These are phyloP conservation scores for Populus hybrid DNA, from an alignment of 441 rosid species.

Conservation along the genomic window DNA sequence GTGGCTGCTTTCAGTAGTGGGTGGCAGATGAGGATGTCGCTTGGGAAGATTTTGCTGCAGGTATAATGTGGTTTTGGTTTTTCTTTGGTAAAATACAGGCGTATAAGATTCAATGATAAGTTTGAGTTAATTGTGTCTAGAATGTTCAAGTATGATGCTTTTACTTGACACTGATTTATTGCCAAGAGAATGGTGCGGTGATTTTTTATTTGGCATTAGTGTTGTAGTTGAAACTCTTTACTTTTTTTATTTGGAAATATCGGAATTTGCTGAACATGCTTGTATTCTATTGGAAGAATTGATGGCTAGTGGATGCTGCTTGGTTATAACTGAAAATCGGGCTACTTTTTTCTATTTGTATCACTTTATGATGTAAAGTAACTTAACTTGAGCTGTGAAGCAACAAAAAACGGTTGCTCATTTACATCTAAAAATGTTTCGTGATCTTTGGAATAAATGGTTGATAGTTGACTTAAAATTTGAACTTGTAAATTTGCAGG, in stretches of 20 bases:
- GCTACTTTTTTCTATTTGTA: not conserved
- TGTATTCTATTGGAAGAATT: constrained; percentile 1
- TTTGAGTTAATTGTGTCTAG: too few relatives aligned
- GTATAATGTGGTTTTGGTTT: constrained; percentile 28
- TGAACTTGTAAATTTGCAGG: constrained; percentile 36
- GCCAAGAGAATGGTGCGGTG: not conserved
- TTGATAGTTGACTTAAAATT: constrained; percentile 14
- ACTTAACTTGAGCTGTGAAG: not conserved
- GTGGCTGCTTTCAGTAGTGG: constrained; percentile 93
- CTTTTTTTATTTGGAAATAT: too few relatives aligned
- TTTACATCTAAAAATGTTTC: not conserved
- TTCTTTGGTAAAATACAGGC: not conserved
- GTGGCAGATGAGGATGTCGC: constrained; percentile 99
- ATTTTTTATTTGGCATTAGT: not conserved
- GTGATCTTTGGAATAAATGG: not conserved
- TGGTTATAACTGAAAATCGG: not conserved
- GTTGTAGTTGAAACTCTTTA: too few relatives aligned
- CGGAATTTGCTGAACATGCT: not conserved
- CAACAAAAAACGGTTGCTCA: not conserved
- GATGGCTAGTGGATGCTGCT: not conserved
- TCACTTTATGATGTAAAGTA: not conserved
- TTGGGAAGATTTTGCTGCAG: constrained; percentile 95
- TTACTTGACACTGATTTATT: not conserved
- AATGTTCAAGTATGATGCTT: not conserved
- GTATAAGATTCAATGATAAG: not conserved